Base-by-base conservation (phyloP, 2,329 filamentous ascomycete species). In the Ophiostoma quercus region DNA sequence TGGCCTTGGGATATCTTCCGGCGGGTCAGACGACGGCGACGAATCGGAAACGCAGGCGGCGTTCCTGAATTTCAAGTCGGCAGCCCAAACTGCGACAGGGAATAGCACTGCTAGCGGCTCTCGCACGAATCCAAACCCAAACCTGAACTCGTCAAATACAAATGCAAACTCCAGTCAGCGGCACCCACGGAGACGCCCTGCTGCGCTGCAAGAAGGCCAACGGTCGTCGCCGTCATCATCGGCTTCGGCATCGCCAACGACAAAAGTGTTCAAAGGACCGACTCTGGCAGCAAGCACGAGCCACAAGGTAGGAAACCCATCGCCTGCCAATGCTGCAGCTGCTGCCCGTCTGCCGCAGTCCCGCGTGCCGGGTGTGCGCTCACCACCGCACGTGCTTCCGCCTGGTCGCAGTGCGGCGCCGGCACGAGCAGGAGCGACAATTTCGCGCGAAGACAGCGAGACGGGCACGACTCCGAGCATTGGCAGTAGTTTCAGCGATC, bases 401-500 rank as follows among this genome's bases (percentile, higher is more conserved):
- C 60, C 67, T 0, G 16, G 82, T 84, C 7, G 88, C 90, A 75
- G 75, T 89, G 67, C 81, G 83, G 83, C 34, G 80, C 85, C 63
- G 16, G 65, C 22, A 25, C n/a, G 39, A 29, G 37, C 62, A 12
- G 62, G 34, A 19, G 32, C 60, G 16, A 19, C 22, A 11, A 32
- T 66, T 2, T 66, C 84, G 1, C 82, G 84, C 14, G 88, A 90
- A 72, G 87, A 86, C 14, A 92, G 89, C 75, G 90, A 92, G 72
- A 89, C 68, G 1, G 73, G 72, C 41, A 74, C 89, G 16, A 90
- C 88, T 16, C 90, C 89, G 1, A 92, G 90, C 74, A 92, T 93
- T 88, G 90, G 91, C 0, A 94, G 91, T 77, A 94, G 91, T 75
- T 95, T 92, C 75, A 94, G 91, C 78, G 92, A 95, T 80, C 83